A percentile compares a stretch with the other conserved stretches of the same genome.
Conservation (phyloP, 2,329 filamentous ascomycete species). For the Xylariales sp. region DNA sequence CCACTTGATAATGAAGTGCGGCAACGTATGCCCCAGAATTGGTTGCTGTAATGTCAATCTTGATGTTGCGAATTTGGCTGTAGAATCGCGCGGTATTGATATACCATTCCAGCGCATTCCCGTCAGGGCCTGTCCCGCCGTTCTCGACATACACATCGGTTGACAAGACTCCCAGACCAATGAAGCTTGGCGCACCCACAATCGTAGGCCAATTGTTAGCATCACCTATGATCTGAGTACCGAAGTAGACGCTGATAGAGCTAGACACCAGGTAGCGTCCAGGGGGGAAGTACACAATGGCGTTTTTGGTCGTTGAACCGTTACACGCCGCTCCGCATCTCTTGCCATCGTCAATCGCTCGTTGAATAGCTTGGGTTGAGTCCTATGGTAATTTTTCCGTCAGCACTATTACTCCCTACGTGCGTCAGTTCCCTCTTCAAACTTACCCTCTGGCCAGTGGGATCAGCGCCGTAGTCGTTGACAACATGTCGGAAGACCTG, state of each 20-base stretch:
- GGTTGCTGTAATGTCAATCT: slow-evolving; percentile 65
- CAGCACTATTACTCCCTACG: neutral
- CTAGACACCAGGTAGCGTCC: slow-evolving; percentile 77
- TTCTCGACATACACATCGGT: slow-evolving; percentile 15
- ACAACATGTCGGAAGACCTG: slow-evolving; percentile 28
- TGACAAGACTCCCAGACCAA: slow-evolving; percentile 25
- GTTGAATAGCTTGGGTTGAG: slow-evolving; percentile 53
- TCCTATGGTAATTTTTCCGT: slow-evolving; percentile 36
- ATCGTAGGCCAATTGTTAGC: slow-evolving; percentile 61
- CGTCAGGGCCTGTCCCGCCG: slow-evolving; percentile 11
- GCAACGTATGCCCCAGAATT: slow-evolving; percentile 57
- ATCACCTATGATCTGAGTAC: slow-evolving; percentile 73
- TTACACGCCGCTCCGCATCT: slow-evolving; percentile 47
- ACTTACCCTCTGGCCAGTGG: slow-evolving; percentile 26
- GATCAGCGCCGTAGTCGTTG: slow-evolving; percentile 27
- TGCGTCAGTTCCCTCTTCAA: neutral
- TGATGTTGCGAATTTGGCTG: slow-evolving; percentile 67
- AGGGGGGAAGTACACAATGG: slow-evolving; percentile 33
- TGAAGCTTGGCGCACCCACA: slow-evolving; percentile 63
- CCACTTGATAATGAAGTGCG: slow-evolving; percentile 75
- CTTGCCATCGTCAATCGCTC: slow-evolving; percentile 48
- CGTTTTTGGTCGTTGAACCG: slow-evolving; percentile 46
- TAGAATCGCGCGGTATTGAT: slow-evolving; percentile 67
- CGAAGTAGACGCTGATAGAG: slow-evolving; percentile 80
- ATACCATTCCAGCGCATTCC: slow-evolving; percentile 11